Evolutionary conservation across 345 rosid species (phyloP).

Genomic region (Lepidium aucheri): DNA sequence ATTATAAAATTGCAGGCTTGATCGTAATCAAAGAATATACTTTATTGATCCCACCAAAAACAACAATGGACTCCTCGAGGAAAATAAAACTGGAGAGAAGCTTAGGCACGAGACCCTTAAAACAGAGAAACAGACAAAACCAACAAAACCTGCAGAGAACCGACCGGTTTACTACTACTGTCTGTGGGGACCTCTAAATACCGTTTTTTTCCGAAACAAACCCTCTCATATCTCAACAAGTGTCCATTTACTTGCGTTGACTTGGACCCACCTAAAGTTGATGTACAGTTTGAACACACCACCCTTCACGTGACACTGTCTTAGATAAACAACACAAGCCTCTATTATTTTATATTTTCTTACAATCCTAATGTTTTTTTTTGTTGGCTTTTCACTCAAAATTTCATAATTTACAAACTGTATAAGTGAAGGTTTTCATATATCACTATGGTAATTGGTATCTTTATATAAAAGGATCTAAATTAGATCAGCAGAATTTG

Average conservation of each 20-base stretch:
- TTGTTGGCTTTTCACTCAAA: no score
- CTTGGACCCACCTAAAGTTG: background rate
- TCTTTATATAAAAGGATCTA: no score
- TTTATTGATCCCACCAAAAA: background rate
- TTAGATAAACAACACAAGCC: no score
- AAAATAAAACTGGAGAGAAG: background rate
- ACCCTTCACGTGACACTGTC: constrained; percentile 19
- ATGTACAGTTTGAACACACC: constrained; percentile 10
- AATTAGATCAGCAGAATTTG: no score
- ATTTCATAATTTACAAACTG: no score
- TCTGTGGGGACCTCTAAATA: constrained; percentile 9
- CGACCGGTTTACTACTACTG: constrained; percentile 23
- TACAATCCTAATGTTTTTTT: no score
- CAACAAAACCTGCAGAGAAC: constrained; percentile 2
- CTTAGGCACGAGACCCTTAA: background rate
- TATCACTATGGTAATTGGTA: no score
- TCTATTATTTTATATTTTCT: no score
- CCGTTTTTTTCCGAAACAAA: constrained; percentile 11
- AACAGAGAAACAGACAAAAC: constrained; percentile 8
- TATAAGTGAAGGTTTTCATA: no score
- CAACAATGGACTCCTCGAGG: background rate
- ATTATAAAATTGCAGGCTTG: background rate
- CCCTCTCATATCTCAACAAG: background rate
- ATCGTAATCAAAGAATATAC: background rate
- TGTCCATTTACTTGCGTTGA: constrained; percentile 11